Evolutionary conservation across 1,284 basidiomycete species (phyloP), one percentile per base, ranked within the genome.

Genomic region (Ustilago xerochloae): DNA sequence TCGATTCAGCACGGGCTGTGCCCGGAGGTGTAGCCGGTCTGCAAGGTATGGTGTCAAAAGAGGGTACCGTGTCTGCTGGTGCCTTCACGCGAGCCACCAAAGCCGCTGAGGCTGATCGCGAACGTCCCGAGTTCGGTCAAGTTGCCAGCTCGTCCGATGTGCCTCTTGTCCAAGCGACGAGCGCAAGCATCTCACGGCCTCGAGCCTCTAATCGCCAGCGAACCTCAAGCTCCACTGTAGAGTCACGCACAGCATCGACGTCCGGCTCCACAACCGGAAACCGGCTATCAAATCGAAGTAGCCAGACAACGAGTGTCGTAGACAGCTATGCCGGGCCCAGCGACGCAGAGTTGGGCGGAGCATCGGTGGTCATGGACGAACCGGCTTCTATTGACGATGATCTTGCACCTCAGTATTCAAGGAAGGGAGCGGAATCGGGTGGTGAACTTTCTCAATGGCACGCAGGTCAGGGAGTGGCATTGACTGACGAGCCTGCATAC

Each of bases 101-200:
- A 24, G 0, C 36, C 4, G 30, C 46, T 18, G 63, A 59, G 16
- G 8, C 24, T 0, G 52, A 61, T 12, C 49, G 29, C 7, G 52
- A 51, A 8, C 45, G 60, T 10, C 67, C 63, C 3, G 63, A 65
- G n/a, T 75, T 75, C 29, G 72, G 72, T 10, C 63, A 75, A 1
- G 61, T 69, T 0, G 43, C 72, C 0, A 70, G 67, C 56, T 70
- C 67, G 1, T 75, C 72, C 1, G 67, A 75, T 35, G 49, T 75
- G 13, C 60, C 72, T 4, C 50, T 75, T 6, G 63, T 75, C 2
- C 36, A 50, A 16, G 49, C 65, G 3, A 39, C 52, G 26, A 56
- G 58, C 39, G 30, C 62, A 18, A 70, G 60, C 52, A 70, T 75
- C 18, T 63, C 59, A 2, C 48, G 67, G 0, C 66, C 70, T 0